phyloP scores from a whole-genome alignment of 176 grass and related monocot species.

The Canna indica region DNA sequence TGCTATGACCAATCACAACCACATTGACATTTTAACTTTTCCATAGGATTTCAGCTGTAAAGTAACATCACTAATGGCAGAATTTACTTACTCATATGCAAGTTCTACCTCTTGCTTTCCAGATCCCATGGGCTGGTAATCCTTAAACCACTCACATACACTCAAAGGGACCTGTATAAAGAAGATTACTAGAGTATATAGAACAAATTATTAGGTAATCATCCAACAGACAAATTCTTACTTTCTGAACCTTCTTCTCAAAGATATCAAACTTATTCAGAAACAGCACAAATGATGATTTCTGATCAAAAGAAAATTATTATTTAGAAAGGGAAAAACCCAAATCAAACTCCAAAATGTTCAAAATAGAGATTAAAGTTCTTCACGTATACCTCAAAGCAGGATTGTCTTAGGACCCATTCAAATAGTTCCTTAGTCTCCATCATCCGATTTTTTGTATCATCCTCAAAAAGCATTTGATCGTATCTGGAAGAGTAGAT shows the following conservation, averaged over 20 bases:
- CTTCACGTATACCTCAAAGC: constrained; percentile 62
- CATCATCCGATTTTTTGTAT: constrained; percentile 88
- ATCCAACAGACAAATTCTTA: constrained; percentile 9
- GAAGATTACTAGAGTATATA: constrained; percentile 5
- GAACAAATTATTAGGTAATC: not conserved
- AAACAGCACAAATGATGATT: constrained; percentile 95
- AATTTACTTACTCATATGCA: constrained; percentile 75
- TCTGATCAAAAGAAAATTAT: constrained; percentile 35
- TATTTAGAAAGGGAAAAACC: constrained; percentile 14
- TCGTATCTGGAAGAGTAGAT: constrained; percentile 46
- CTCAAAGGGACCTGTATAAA: constrained; percentile 66
- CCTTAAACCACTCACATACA: constrained; percentile 92
- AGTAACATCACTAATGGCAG: not conserved
- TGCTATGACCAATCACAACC: not conserved
- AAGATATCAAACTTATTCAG: constrained; percentile 99
- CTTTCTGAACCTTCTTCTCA: constrained; percentile 92
- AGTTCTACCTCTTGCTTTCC: constrained; percentile 91
- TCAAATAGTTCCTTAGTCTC: constrained; percentile 95
- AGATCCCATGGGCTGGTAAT: constrained; percentile 63
- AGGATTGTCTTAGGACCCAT: constrained; percentile 88
- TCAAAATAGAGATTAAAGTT: constrained; percentile 1
- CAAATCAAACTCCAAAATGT: constrained; percentile 8
- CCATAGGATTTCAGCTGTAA: not conserved
- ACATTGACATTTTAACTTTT: not conserved
- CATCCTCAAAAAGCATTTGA: constrained; percentile 89